Percentiles rank a stretch among this genome's conserved stretches.
These are phyloP conservation scores for Phoenix dactylifera DNA, from an alignment of 176 grass and related monocot species.

Conservation along the genomic window DNA sequence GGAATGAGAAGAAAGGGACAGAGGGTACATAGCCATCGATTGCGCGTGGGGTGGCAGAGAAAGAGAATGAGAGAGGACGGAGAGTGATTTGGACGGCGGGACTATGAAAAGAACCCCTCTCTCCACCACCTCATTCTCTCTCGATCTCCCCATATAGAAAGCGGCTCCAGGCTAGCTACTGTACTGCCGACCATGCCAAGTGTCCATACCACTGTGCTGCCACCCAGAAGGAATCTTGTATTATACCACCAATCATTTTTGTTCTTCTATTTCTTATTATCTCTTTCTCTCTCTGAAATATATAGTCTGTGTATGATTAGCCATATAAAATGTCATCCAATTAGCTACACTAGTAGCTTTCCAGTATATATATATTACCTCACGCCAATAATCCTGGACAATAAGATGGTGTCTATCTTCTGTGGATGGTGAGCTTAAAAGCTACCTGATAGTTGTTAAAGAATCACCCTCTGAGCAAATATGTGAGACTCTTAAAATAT, in stretches of 20 bases:
- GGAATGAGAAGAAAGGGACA: neutral
- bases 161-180: neutral
- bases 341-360: too few relatives aligned
- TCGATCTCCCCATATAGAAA: conserved; percentile 25
- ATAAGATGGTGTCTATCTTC: too few relatives aligned
- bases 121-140: conserved; percentile 6
- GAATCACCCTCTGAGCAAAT: too few relatives aligned
- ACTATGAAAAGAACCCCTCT: neutral
- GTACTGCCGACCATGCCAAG: neutral
- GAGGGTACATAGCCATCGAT: conserved; percentile 18
- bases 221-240: conserved; percentile 3
- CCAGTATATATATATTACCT: too few relatives aligned
- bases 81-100: conserved; percentile 41
- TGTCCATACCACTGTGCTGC: neutral
- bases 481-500: too few relatives aligned
- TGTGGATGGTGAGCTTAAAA: too few relatives aligned
- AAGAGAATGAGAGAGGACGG: neutral
- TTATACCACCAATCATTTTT: conserved; percentile 9
- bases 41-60: conserved; percentile 15
- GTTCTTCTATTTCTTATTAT: too few relatives aligned
- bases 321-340: too few relatives aligned
- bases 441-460: too few relatives aligned
- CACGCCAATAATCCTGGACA: too few relatives aligned
- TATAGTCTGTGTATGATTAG: too few relatives aligned
- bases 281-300: too few relatives aligned